Evolutionary conservation across 768 basidiomycete species (phyloP), one percentile per base, ranked within the genome.

Genomic region (Termitomyces sp.): DNA sequence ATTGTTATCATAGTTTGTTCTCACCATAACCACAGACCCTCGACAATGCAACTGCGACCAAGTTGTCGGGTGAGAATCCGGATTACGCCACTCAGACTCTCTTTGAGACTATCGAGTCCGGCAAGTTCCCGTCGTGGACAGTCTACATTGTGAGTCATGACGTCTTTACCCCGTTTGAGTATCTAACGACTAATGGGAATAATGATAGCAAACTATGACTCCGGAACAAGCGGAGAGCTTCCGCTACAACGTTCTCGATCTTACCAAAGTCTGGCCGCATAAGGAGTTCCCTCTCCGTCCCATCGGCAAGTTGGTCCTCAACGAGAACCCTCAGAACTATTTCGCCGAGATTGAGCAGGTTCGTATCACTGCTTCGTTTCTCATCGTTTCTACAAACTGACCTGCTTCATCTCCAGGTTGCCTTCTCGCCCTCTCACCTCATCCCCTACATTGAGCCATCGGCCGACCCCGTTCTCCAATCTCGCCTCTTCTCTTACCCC

Each of bases 321-420:
- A 91, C 69, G 80, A 89, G 71, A 88, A 89, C 66, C 76, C 80
- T 19, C 76, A 86, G 68, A 92, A 93, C 75, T 97, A 93, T 81
- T 97, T 97, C 57, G 86, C 93, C 50, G 95, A 98, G 75, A 86
- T 94, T 46, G 95, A 98, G 71, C 94, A 98, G 76, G 88, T 90
- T 37, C 62, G 78, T 59, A 33, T 42, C 31, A 33, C 31, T 67
- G 63, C 60, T 69, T 71, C 40, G 9, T 31, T 15, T 19, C 19
- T 5, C 5, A 31, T 21, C 5, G 5, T 28, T 15, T 9, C 49
- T 6, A 30, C 33, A 12, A 41, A 37, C 5, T 31, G 19, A n/a
- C 14, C 3, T 33, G 30, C 9, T 15, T 44, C 14, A 12, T 23
- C 35, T 41, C 28, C 43, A 87, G 81, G 77, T 74, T 57, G 94